Evolutionary conservation across 768 basidiomycete genomes (phyloP).

Genomic region (Boletales sp.): DNA sequence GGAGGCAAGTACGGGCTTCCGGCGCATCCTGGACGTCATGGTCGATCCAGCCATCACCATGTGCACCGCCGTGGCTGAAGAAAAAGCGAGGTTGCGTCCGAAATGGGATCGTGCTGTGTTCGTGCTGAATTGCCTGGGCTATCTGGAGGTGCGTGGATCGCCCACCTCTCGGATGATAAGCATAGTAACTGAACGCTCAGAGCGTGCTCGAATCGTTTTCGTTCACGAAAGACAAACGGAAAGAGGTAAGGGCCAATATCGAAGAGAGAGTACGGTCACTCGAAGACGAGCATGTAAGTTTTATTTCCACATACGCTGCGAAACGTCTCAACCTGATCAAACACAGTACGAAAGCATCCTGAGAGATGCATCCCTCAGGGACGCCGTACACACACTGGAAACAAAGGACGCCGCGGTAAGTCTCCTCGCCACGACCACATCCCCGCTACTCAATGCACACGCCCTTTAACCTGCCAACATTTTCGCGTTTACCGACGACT

Average conservation of each 20-base stretch:
- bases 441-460: background rate
- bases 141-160: slow-evolving; percentile 60
- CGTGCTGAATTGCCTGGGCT: slow-evolving; percentile 80
- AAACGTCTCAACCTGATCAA: too few species aligned
- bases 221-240: slow-evolving; percentile 63
- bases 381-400: slow-evolving; percentile 20
- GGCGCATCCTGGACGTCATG: slow-evolving; percentile 70
- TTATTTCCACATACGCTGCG: background rate
- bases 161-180: too few species aligned
- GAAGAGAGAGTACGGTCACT: slow-evolving; percentile 60
- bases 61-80: slow-evolving; percentile 64
- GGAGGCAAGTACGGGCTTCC: slow-evolving; percentile 16
- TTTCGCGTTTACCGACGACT: background rate
- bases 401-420: slow-evolving; percentile 23
- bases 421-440: background rate
- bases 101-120: slow-evolving; percentile 84
- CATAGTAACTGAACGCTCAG: slow-evolving; percentile 30
- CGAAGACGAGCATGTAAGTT: slow-evolving; percentile 80
- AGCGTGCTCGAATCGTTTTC: slow-evolving; percentile 61
- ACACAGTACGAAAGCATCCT: slow-evolving; percentile 22
- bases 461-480: background rate
- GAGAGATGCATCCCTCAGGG: slow-evolving; percentile 25
- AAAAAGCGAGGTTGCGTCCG: slow-evolving; percentile 50
- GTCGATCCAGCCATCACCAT: slow-evolving; percentile 81
- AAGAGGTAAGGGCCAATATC: slow-evolving; percentile 54